Evolutionary conservation across 2,329 filamentous ascomycete genomes (phyloP).

Genomic region (Fusarium annulatum): DNA sequence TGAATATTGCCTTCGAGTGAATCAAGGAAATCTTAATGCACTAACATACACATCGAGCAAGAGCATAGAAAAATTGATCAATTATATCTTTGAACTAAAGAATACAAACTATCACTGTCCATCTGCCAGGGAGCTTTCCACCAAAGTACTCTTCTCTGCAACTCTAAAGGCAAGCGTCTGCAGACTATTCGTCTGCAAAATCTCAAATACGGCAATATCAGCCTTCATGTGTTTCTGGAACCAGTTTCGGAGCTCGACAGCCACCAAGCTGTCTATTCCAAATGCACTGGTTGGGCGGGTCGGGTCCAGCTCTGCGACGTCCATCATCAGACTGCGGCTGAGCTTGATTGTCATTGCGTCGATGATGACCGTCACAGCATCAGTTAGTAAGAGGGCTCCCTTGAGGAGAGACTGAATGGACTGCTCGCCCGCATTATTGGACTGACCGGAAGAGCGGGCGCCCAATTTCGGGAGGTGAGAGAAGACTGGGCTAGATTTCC

Average conservation of each 20-base stretch:
- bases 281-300: neutral
- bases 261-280: neutral
- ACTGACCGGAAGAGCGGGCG: neutral
- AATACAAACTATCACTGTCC: neutral
- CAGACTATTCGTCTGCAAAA: neutral
- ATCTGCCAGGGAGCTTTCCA: neutral
- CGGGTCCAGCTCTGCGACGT: neutral
- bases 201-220: neutral
- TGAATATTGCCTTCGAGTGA: neutral
- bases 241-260: neutral
- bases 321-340: neutral
- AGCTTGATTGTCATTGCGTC: neutral
- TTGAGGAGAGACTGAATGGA: neutral
- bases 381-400: neutral
- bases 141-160: neutral
- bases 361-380: neutral
- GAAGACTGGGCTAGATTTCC: neutral
- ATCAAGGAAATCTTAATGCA: accelerated
- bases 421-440: neutral
- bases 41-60: neutral
- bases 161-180: neutral
- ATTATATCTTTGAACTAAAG: neutral
- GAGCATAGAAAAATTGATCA: accelerated
- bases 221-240: neutral
- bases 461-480: neutral